These are phyloP conservation scores for Lojkania enalia DNA, from an alignment of 2,329 filamentous ascomycete genomes.

Conservation along the genomic window DNA sequence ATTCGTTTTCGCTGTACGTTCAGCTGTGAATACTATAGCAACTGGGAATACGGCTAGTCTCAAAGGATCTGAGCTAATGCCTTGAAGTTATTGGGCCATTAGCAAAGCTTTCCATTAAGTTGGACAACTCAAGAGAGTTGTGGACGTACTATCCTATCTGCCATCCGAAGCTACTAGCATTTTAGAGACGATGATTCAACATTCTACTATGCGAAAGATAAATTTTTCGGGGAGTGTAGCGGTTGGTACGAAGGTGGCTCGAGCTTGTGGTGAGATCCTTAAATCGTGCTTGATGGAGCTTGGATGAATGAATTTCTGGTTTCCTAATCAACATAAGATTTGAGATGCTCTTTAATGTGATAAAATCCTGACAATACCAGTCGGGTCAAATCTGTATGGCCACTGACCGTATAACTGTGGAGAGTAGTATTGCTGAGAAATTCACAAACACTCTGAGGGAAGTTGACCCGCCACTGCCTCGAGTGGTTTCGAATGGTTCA, in stretches of 20 bases:
- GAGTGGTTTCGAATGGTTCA: conserved; percentile 10
- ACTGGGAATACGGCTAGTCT: conserved; percentile 50
- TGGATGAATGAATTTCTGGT: conserved; percentile 69
- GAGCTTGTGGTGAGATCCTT: conserved; percentile 30
- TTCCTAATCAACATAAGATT: background rate
- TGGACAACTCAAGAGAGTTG: conserved; percentile 70
- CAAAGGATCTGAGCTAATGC: conserved; percentile 24
- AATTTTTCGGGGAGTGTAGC: conserved; percentile 69
- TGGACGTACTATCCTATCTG: conserved; percentile 68
- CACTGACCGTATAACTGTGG: conserved; percentile 52
- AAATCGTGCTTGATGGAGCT: conserved; percentile 68
- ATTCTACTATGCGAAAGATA: conserved; percentile 68
- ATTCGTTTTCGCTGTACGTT: conserved; percentile 41
- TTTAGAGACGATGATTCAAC: conserved; percentile 67
- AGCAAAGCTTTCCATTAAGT: conserved; percentile 53
- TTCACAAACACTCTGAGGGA: conserved; percentile 20
- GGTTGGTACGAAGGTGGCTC: conserved; percentile 13
- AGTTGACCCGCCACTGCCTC: conserved; percentile 5
- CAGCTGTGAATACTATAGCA: conserved; percentile 57
- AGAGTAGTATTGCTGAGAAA: conserved; percentile 14
- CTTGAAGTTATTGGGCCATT: conserved; percentile 18
- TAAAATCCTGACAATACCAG: conserved; percentile 4
- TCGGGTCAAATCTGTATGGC: conserved; percentile 62
- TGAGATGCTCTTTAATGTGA: background rate
- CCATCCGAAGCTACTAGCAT: conserved; percentile 63